Evolutionary conservation across 768 basidiomycete species (phyloP).

Genomic region (Podaxis mareebaensis): DNA sequence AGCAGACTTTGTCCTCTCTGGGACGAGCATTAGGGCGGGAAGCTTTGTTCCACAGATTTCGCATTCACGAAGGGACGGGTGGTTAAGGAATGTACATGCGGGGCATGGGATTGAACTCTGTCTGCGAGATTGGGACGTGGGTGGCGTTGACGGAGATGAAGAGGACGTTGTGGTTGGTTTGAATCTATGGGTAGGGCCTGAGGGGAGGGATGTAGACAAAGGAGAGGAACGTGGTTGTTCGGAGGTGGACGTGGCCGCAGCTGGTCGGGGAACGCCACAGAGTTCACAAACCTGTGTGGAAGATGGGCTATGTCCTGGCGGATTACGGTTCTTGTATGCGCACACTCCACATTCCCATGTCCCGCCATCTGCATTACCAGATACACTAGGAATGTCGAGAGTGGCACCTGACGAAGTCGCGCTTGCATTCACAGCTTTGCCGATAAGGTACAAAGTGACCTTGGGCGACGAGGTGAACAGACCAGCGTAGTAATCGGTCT

Average conservation of each 20-base stretch:
- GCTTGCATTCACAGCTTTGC: neutral
- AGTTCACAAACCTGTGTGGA: conserved; percentile 72
- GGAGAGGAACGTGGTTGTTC: conserved; percentile 43
- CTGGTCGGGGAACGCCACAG: conserved; percentile 75
- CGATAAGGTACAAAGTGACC: conserved; percentile 50
- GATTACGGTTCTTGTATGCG: conserved; percentile 64
- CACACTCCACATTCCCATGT: conserved; percentile 90
- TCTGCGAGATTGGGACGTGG: conserved; percentile 14
- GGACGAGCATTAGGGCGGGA: conserved; percentile 29
- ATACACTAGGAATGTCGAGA: conserved; percentile 38
- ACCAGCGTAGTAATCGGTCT: conserved; percentile 88
- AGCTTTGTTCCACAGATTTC: conserved; percentile 85
- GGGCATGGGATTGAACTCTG: conserved; percentile 62
- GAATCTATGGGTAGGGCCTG: conserved; percentile 23
- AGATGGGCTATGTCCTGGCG: conserved; percentile 70
- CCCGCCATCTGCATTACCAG: conserved; percentile 28
- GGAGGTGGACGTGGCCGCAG: conserved; percentile 27
- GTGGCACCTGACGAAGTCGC: neutral
- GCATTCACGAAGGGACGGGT: conserved; percentile 68
- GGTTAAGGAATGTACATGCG: conserved; percentile 92
- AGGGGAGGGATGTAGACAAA: conserved; percentile 42
- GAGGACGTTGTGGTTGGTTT: conserved; percentile 35
- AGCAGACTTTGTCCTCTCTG: conserved; percentile 48
- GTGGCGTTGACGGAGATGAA: conserved; percentile 27
- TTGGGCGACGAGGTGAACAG: conserved; percentile 90